Conservation (phyloP, 192 early-diverging fungal genomes). For the Allomyces macrogynus region DNA sequence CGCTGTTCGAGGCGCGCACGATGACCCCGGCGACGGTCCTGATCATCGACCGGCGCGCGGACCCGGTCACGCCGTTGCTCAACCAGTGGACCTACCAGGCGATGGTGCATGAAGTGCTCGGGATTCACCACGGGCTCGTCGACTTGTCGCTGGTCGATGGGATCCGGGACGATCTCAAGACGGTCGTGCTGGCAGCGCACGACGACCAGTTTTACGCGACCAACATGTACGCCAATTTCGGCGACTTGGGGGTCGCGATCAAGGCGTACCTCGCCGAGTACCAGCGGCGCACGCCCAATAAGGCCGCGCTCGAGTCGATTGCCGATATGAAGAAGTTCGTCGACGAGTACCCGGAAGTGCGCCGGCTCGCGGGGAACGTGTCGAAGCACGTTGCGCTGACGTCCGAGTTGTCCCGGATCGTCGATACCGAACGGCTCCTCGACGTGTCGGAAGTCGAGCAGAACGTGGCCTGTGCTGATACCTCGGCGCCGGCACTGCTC, state of each 20-base stretch:
- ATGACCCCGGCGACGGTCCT: conserved; percentile 63
- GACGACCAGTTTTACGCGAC: conserved; percentile 85
- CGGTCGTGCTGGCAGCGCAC: conserved; percentile 77
- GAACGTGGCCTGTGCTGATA: conserved; percentile 70
- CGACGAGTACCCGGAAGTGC: conserved; percentile 94
- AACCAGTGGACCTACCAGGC: conserved; percentile 98
- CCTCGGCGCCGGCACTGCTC: conserved; percentile 2
- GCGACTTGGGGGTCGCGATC: conserved; percentile 83
- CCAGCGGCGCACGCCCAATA: conserved; percentile 74
- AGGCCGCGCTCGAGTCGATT: conserved; percentile 83
- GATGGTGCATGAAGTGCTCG: conserved; percentile 89
- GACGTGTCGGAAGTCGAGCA: conserved; percentile 88
- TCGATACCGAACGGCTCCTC: conserved; percentile 50
- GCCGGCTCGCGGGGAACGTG: conserved; percentile 89
- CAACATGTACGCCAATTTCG: conserved; percentile 78
- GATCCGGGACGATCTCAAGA: conserved; percentile 63
- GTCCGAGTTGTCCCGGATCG: conserved; percentile 69
- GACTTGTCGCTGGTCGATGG: conserved; percentile 71
- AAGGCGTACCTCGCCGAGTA: conserved; percentile 88
- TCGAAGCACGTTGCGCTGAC: conserved; percentile 96
- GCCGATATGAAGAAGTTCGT: conserved; percentile 98
- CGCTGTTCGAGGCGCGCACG: conserved; percentile 11
- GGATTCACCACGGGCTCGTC: conserved; percentile 78
- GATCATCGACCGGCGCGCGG: conserved; percentile 81
- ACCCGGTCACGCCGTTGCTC: conserved; percentile 84